A percentile compares a stretch with the other conserved stretches of the same genome.
Conservation (phyloP, 1,284 basidiomycete genomes). For the Apiotrichum brassicae region DNA sequence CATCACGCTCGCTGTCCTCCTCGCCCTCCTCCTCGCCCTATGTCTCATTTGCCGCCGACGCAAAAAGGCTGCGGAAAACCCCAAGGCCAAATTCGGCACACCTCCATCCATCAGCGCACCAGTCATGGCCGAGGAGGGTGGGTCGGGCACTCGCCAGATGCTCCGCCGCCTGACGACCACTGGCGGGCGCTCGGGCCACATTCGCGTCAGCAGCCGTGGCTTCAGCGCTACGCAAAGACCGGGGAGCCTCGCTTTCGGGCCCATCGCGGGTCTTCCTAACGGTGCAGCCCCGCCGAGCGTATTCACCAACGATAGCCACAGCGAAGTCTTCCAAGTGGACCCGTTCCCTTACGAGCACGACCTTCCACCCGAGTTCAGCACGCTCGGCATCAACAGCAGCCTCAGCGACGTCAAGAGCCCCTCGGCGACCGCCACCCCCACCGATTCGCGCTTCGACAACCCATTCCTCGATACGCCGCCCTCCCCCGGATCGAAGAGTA, state of each 20-base stretch:
- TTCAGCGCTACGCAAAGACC: not conserved
- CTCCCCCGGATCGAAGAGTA: not conserved
- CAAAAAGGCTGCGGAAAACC: not conserved
- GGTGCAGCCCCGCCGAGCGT: not conserved
- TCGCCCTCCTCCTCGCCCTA: constrained; percentile 1
- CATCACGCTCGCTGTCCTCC: constrained; percentile 1
- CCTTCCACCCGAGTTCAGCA: not conserved
- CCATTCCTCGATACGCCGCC: not conserved
- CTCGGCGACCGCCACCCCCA: not conserved
- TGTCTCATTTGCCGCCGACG: constrained; percentile 6
- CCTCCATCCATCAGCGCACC: not conserved
- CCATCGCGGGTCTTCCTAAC: not conserved
- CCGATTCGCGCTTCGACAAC: not conserved
- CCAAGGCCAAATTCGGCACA: not conserved
- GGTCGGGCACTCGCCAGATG: not conserved
- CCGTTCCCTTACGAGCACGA: not conserved
- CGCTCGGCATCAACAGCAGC: not conserved
- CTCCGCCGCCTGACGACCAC: not conserved
- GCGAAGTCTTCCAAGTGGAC: not conserved
- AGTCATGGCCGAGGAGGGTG: not conserved
- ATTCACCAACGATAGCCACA: not conserved
- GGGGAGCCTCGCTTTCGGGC: not conserved
- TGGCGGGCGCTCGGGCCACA: not conserved
- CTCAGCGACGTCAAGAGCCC: not conserved
- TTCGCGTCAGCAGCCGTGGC: not conserved